Percentiles rank a stretch among this genome's conserved stretches.
Evolutionary conservation across 2,329 filamentous ascomycete species (phyloP).

Genomic region (Penicillium sp.): DNA sequence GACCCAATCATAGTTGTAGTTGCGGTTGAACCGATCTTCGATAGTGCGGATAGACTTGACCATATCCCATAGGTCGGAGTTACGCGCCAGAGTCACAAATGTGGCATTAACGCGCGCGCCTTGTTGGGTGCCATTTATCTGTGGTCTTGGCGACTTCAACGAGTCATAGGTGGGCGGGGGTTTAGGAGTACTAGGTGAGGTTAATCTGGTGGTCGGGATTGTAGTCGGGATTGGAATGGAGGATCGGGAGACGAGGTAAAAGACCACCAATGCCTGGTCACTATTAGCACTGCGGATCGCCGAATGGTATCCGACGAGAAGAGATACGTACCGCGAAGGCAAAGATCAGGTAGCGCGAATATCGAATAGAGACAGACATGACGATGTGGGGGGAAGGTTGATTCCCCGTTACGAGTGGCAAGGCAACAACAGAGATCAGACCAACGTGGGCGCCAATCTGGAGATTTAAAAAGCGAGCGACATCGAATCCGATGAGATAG

Average conservation of each 20-base stretch:
- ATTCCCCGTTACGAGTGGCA: slow-evolving; percentile 8
- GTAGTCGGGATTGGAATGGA: slow-evolving; percentile 42
- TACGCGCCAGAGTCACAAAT: slow-evolving; percentile 92
- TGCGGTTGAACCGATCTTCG: slow-evolving; percentile 95
- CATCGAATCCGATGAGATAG: slow-evolving; percentile 4
- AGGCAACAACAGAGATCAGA: slow-evolving; percentile 13
- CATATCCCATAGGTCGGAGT: slow-evolving; percentile 94
- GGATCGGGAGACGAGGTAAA: slow-evolving; percentile 76
- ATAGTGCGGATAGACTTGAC: slow-evolving; percentile 92
- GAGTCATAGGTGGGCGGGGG: slow-evolving; percentile 23
- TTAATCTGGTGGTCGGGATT: slow-evolving; percentile 27
- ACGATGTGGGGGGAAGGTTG: slow-evolving; percentile 12
- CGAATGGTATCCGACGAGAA: background rate
- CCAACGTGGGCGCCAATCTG: slow-evolving; percentile 8
- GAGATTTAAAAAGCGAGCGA: slow-evolving; percentile 6
- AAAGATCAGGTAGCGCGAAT: slow-evolving; percentile 66
- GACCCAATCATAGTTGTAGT: slow-evolving; percentile 98
- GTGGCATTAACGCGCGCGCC: slow-evolving; percentile 84
- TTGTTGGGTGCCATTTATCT: slow-evolving; percentile 53
- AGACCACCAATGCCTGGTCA: slow-evolving; percentile 59
- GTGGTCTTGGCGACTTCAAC: slow-evolving; percentile 15
- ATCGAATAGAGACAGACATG: slow-evolving; percentile 30
- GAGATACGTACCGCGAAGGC: slow-evolving; percentile 70
- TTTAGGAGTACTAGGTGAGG: slow-evolving; percentile 10
- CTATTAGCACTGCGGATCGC: background rate